phyloP scores from a whole-genome alignment of 805 yeast genomes.

The Sungouiella thailandica region DNA sequence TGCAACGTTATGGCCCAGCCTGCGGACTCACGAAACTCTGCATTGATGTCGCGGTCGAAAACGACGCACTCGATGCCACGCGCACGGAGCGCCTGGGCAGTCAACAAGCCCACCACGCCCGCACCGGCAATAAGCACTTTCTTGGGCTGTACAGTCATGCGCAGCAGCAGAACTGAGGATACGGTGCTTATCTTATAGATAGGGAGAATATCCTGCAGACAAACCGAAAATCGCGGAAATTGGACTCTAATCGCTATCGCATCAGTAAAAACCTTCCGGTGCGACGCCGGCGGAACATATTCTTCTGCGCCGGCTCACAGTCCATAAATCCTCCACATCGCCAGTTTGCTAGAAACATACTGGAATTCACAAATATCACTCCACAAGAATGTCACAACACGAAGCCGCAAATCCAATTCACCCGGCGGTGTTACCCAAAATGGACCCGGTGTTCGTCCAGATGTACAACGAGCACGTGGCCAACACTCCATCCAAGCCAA shows the following conservation, averaged over 20 bases:
- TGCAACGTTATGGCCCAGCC: constrained; percentile 31
- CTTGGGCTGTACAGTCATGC: constrained; percentile 1
- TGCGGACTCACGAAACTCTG: constrained; percentile 17
- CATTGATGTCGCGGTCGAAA: constrained; percentile 23
- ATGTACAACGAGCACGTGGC: constrained; percentile 20
- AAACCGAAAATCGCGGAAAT: too few species aligned
- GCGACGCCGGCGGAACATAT: too few species aligned
- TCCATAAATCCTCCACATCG: too few species aligned
- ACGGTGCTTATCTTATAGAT: too few species aligned
- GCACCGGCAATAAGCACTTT: constrained; percentile 4
- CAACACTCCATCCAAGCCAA: constrained; percentile 12
- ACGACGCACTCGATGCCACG: constrained; percentile 18
- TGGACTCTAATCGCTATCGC: too few species aligned
- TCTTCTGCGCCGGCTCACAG: too few species aligned
- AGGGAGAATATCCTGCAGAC: too few species aligned
- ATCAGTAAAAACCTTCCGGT: too few species aligned
- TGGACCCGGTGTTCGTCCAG: constrained; percentile 19
- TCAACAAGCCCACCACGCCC: constrained; percentile 7
- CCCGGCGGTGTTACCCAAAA: constrained; percentile 10
- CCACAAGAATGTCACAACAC: constrained; percentile 1
- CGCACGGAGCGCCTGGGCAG: constrained; percentile 21
- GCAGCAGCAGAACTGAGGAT: too few species aligned
- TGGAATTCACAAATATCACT: too few species aligned
- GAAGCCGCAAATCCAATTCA: constrained; percentile 6
- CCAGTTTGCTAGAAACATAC: too few species aligned